Evolutionary conservation across 148 eudicot genomes (phyloP).

Genomic region (Fagopyrum tataricum): DNA sequence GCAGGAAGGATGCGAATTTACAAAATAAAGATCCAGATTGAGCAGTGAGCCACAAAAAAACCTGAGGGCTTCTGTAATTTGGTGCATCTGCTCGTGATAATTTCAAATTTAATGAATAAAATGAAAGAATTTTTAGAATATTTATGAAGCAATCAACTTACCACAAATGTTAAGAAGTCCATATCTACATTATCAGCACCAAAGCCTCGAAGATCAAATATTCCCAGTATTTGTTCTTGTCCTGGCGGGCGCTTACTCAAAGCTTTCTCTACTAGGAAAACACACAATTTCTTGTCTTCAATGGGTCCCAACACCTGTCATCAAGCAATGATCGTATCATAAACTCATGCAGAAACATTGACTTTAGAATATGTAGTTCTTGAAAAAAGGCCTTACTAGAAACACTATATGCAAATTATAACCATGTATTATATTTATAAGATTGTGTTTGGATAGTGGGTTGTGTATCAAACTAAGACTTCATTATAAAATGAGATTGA

Average conservation of each 20-base stretch:
- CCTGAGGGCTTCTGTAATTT: neutral
- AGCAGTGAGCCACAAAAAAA: neutral
- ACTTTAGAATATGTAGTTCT: neutral
- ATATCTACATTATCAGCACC: constrained; percentile 70
- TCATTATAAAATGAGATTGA: neutral
- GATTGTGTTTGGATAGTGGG: neutral
- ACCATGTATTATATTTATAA: neutral
- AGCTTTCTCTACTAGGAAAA: constrained; percentile 82
- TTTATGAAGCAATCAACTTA: constrained; percentile 22
- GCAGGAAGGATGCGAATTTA: too few relatives aligned
- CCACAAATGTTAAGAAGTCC: constrained; percentile 77
- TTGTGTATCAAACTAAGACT: neutral
- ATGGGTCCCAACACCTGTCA: constrained; percentile 42
- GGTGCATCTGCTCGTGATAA: neutral
- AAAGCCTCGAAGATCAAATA: constrained; percentile 85
- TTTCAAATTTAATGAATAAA: neutral
- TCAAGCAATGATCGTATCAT: neutral
- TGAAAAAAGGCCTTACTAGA: neutral
- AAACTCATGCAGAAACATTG: neutral
- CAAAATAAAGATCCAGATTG: too few relatives aligned
- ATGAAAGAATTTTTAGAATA: neutral
- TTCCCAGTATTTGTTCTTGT: constrained; percentile 63
- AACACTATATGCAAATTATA: neutral
- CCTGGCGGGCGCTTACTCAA: constrained; percentile 74
- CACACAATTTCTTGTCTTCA: constrained; percentile 80